Evolutionary conservation across 805 yeast species (phyloP).

Genomic region (Danielia reshetovae): DNA sequence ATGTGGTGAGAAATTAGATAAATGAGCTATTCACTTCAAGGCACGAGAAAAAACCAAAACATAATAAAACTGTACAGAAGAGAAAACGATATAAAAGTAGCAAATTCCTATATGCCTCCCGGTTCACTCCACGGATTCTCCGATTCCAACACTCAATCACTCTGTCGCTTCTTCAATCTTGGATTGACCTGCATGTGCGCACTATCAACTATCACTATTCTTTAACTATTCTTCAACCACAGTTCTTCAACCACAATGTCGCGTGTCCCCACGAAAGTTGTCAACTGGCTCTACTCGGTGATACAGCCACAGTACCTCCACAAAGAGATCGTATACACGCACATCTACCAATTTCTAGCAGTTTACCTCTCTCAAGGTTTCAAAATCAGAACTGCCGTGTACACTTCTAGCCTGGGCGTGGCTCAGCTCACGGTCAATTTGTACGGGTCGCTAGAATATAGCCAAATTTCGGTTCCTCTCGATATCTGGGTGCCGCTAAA

Average conservation of each 20-base stretch:
- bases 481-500: conserved; percentile 73
- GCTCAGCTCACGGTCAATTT: conserved; percentile 59
- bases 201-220: conserved; percentile 47
- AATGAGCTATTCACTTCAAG: too few relatives aligned
- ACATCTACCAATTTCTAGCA: conserved; percentile 52
- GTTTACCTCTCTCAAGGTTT: conserved; percentile 44
- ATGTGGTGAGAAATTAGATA: too few relatives aligned
- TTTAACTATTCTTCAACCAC: conserved; percentile 1
- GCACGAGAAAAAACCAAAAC: too few relatives aligned
- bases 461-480: conserved; percentile 41
- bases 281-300: conserved; percentile 40
- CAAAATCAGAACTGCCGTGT: conserved; percentile 62
- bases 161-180: conserved; percentile 8
- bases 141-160: not conserved
- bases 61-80: too few relatives aligned
- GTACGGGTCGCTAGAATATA: conserved; percentile 48
- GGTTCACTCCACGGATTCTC: too few relatives aligned
- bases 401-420: conserved; percentile 51
- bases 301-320: conserved; percentile 52
- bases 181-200: too few relatives aligned
- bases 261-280: conserved; percentile 27
- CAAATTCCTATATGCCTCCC: too few relatives aligned
- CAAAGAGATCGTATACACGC: conserved; percentile 59
- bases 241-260: conserved; percentile 17
- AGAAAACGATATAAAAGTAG: too few relatives aligned